Base-by-base conservation (phyloP, 192 early-diverging fungal genomes). In the Entomortierella parvispora region DNA sequence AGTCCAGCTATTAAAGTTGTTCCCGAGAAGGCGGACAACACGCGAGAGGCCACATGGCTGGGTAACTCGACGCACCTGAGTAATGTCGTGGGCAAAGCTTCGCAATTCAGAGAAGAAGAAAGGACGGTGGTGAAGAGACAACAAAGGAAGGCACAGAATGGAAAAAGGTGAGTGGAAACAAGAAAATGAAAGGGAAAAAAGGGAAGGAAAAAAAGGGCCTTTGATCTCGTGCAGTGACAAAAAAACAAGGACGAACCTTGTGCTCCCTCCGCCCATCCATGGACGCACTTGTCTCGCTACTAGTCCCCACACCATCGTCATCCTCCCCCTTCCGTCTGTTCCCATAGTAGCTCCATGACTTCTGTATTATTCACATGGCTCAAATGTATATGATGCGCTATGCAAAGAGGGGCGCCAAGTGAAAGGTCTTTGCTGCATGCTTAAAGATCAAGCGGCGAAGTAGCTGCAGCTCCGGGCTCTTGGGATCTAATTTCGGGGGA, bases 391-490 rank as follows among this genome's bases (percentile, higher is more conserved):
- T n/a, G n/a, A n/a, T n/a, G n/a, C n/a, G n/a, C 51, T 31, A 37
- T 37, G 58, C 25, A 45, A 76, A 76, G 14, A 76, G 53, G 8
- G 71, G 58, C 65, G 66, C 61, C 32, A 76, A 25, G 34, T 67
- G 71, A 42, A 76, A 66, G 4, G 71, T 61, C n/a, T 58, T 47
- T 12, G 45, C 31, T 12, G 65, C 66, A 22, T 77, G 65, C 54
- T 77, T 68, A 26, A 68, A 67, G 20, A 77, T 76, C 44, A 76
- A 28, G 25, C 53, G 49, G 18, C 34, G 59, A 32, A 77, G 51
- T 9, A 64, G 26, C 43, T 77, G 65, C 3, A 53, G 61, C 22
- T 52, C 65, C 10, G 32, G 20, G 9, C 34, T 68, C 45, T 45
- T 60, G 37, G 47, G 5, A 22, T 69, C 49, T 7, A 33, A n/a